A percentile compares a stretch with the other conserved stretches of the same genome.
phyloP scores from a whole-genome alignment of 306 rosid species.

The Erythrophleum fordii region DNA sequence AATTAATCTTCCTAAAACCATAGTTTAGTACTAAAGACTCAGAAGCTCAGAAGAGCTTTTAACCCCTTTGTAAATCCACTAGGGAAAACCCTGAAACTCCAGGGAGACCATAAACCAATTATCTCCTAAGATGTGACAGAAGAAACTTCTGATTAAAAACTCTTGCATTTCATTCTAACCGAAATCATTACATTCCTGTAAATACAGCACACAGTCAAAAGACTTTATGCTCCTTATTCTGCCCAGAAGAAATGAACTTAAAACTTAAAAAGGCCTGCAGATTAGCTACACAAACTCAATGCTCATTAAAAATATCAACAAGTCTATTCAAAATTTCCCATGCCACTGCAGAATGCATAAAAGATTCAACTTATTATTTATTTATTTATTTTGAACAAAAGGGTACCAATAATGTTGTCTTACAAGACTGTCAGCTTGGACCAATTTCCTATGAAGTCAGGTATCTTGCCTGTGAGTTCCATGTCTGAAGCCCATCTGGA shows the following conservation, averaged over 20 bases:
- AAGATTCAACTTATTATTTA: background rate
- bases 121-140: background rate
- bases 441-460: slow-evolving; percentile 80
- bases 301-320: background rate
- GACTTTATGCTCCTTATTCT: background rate
- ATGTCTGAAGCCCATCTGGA: slow-evolving; percentile 75
- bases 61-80: background rate
- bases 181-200: background rate
- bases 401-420: slow-evolving; percentile 38
- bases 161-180: background rate
- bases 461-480: slow-evolving; percentile 68
- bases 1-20: background rate
- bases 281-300: background rate
- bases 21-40: background rate
- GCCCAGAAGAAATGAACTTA: too few species aligned
- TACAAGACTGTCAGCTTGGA: slow-evolving; percentile 65
- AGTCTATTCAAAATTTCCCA: background rate
- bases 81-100: background rate
- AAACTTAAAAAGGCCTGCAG: background rate
- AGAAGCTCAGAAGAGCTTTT: background rate
- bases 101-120: background rate
- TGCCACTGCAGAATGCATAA: background rate
- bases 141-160: background rate
- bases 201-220: background rate
- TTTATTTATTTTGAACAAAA: too few species aligned